Evolutionary conservation across 2,329 filamentous ascomycete genomes (phyloP), one percentile per base, ranked within the genome.

Genomic region (Cryphonectria japonica): DNA sequence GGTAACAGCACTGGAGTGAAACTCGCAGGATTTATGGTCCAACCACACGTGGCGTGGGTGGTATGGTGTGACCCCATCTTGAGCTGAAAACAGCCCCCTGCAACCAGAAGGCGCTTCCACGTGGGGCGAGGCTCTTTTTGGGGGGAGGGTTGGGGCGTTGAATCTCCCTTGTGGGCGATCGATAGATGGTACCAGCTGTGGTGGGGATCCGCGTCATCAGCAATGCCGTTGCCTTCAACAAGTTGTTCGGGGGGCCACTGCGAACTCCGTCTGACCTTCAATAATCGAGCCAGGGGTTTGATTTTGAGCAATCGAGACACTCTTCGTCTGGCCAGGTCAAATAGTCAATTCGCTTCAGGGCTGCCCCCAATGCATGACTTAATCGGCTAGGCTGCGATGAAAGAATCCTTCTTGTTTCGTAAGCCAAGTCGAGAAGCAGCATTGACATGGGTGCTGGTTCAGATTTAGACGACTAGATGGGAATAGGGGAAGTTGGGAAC

Each of bases 41-140:
- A 59, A 19, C 32, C 54, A 59, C 54, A 59, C 54, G 26, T 59
- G 54, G 54, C 54, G 16, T 59, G 54, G 29, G 54, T 34, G 54
- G 54, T 59, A 19, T 19, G 54, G 54, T 59, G 14, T 16, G 26
- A 32, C 29, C 29, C 54, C 54, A 13, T 32, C 29, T 59, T 14
- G 26, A 59, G 54, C 54, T 59, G 54, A 59, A 32, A 59, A 59
- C 14, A 19, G 26, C 19, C 54, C 54, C 54, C 54, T 59, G 54
- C 2, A 32, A 29, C 54, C 29, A 59, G 13, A 32, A 32, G 13
- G 54, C 54, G 14, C 13, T 34, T 32, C 54, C 54, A 59, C 54
- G 26, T 59, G 13, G 26, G 54, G 19, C 26, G 9, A 19, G 11
- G 52, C 52, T 57, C 26, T 57, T 9, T 14, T n/a, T n/a, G 46